phyloP scores from a whole-genome alignment of 2,329 filamentous ascomycete species.

The Xylaria sp. region DNA sequence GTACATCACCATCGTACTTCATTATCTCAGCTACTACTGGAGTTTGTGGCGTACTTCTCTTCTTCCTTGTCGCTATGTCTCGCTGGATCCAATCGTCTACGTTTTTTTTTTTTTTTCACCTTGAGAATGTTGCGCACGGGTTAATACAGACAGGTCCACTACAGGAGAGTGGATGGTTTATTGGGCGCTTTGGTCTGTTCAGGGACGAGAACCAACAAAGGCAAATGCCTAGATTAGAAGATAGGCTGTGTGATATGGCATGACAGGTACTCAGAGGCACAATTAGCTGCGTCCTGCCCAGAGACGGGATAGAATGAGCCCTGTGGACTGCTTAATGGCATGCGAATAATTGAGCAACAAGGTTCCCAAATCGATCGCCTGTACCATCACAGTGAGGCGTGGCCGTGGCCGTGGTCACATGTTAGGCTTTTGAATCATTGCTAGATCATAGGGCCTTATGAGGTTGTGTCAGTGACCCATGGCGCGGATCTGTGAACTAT shows the following conservation, averaged over 20 bases:
- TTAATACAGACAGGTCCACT: background rate
- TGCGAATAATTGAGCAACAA: too few species aligned
- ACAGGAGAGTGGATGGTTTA: background rate
- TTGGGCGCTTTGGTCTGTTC: background rate
- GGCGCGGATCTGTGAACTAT: too few species aligned
- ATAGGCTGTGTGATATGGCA: background rate
- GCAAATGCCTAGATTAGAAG: background rate
- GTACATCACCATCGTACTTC: conserved; percentile 21
- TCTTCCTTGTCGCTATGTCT: conserved; percentile 9
- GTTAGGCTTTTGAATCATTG: too few species aligned
- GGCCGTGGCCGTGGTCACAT: too few species aligned
- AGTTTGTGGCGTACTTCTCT: conserved; percentile 17
- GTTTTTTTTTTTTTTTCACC: background rate
- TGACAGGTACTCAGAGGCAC: background rate
- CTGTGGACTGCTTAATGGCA: too few species aligned
- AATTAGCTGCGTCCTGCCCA: background rate
- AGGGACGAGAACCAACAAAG: background rate
- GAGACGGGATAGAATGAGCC: background rate
- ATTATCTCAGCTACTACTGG: conserved; percentile 17
- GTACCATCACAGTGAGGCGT: too few species aligned
- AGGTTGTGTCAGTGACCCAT: too few species aligned
- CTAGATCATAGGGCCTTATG: too few species aligned
- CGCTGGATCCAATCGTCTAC: background rate
- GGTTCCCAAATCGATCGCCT: too few species aligned
- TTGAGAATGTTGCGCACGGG: background rate